phyloP scores from a whole-genome alignment of 495 filamentous ascomycete species.

The Neurospora sp. region DNA sequence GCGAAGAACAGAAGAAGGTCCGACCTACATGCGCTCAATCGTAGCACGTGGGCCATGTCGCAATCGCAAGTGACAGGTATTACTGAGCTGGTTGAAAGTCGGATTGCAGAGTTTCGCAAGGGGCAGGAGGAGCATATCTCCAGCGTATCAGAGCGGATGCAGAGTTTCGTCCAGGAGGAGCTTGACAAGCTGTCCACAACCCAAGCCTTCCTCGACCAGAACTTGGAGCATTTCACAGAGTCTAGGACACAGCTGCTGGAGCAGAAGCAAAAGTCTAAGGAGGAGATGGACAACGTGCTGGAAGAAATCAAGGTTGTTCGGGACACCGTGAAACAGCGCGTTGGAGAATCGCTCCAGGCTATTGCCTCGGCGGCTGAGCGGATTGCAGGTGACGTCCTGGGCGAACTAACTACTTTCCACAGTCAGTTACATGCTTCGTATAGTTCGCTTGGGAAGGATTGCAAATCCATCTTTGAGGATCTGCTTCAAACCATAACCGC shows the following conservation, averaged over 20 bases:
- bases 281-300: slow-evolving; percentile 82
- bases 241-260: slow-evolving; percentile 56
- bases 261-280: slow-evolving; percentile 60
- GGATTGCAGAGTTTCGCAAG: slow-evolving; percentile 55
- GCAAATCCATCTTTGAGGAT: slow-evolving; percentile 75
- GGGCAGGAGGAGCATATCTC: slow-evolving; percentile 62
- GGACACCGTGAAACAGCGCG: slow-evolving; percentile 74
- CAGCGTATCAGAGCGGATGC: slow-evolving; percentile 56
- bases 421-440: slow-evolving; percentile 78
- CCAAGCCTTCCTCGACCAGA: slow-evolving; percentile 57
- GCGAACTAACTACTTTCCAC: slow-evolving; percentile 74
- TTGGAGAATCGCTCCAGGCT: slow-evolving; percentile 76
- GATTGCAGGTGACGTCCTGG: slow-evolving; percentile 85
- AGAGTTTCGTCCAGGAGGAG: slow-evolving; percentile 61
- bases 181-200: slow-evolving; percentile 54
- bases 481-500: slow-evolving; percentile 58
- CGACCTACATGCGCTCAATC: slow-evolving; percentile 69
- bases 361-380: slow-evolving; percentile 76
- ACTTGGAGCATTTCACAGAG: slow-evolving; percentile 51
- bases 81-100: slow-evolving; percentile 63
- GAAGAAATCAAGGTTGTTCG: slow-evolving; percentile 85
- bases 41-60: slow-evolving; percentile 68
- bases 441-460: slow-evolving; percentile 76
- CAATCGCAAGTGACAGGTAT: slow-evolving; percentile 61
- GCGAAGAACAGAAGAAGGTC: slow-evolving; percentile 75